Evolutionary conservation across 176 grass and related monocot genomes (phyloP).

Genomic region (Carex littledalei): DNA sequence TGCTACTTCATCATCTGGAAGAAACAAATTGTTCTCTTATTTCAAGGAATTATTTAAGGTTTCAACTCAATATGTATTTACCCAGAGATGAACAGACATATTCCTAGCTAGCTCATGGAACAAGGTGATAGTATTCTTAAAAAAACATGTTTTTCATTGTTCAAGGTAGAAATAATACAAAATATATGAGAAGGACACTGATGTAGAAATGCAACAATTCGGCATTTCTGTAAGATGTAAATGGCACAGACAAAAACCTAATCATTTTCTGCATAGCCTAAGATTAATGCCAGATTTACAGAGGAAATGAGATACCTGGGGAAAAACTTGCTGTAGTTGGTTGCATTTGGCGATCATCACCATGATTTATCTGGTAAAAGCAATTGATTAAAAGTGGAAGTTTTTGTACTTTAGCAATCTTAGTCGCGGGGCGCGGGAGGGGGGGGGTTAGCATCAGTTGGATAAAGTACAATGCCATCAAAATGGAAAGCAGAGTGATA

Average conservation of each 20-base stretch:
- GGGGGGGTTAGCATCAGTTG: no score
- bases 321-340: constrained; percentile 34
- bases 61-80: background rate
- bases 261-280: background rate
- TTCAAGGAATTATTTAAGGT: background rate
- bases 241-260: background rate
- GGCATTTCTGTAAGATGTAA: background rate
- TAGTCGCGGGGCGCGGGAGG: background rate
- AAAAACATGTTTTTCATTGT: background rate
- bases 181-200: background rate
- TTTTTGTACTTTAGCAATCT: background rate
- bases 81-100: background rate
- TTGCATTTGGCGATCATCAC: constrained; percentile 43
- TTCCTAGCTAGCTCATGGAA: background rate
- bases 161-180: background rate
- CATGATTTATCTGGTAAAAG: constrained; percentile 47
- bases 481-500: background rate
- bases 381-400: background rate
- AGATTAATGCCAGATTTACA: background rate
- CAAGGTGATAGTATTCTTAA: background rate
- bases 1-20: constrained; percentile 52
- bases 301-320: constrained; percentile 36
- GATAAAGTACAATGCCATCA: background rate
- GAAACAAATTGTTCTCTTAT: constrained; percentile 30
- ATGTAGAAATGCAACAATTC: background rate